Evolutionary conservation across 140 eudicot genomes (phyloP).

Genomic region (Bidens hawaiensis): DNA sequence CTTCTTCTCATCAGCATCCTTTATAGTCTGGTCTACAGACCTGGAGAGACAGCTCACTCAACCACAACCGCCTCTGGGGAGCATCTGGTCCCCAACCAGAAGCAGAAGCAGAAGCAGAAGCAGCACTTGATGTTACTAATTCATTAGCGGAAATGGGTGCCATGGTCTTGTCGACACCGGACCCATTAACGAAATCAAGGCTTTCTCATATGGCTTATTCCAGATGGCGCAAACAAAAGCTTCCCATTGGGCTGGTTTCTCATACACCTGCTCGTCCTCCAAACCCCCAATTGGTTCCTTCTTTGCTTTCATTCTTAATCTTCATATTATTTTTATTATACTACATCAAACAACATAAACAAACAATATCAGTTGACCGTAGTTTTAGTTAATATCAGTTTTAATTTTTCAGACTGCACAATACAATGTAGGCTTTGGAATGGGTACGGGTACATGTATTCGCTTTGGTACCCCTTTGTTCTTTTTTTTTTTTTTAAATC

Average conservation of each 20-base stretch:
- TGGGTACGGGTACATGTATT: no score
- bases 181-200: slow-evolving; percentile 61
- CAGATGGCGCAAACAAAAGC: slow-evolving; percentile 46
- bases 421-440: no score
- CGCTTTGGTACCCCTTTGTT: no score
- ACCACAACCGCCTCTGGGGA: slow-evolving; percentile 85
- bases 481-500: no score
- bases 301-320: background rate
- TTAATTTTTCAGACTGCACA: no score
- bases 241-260: slow-evolving; percentile 64
- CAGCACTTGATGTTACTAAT: slow-evolving; percentile 26
- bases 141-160: slow-evolving; percentile 76
- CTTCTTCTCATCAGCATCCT: no score
- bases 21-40: slow-evolving; percentile 75
- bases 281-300: slow-evolving; percentile 70
- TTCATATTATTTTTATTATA: background rate
- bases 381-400: background rate
- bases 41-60: slow-evolving; percentile 64
- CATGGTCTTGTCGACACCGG: slow-evolving; percentile 65
- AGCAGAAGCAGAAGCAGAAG: slow-evolving; percentile 7
- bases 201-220: slow-evolving; percentile 75
- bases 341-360: no score
- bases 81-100: slow-evolving; percentile 59
- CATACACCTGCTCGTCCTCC: slow-evolving; percentile 65
- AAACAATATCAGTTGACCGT: no score